These are phyloP conservation scores for Poa pratensis DNA, from an alignment of 176 grass and related monocot genomes.

Conservation along the genomic window DNA sequence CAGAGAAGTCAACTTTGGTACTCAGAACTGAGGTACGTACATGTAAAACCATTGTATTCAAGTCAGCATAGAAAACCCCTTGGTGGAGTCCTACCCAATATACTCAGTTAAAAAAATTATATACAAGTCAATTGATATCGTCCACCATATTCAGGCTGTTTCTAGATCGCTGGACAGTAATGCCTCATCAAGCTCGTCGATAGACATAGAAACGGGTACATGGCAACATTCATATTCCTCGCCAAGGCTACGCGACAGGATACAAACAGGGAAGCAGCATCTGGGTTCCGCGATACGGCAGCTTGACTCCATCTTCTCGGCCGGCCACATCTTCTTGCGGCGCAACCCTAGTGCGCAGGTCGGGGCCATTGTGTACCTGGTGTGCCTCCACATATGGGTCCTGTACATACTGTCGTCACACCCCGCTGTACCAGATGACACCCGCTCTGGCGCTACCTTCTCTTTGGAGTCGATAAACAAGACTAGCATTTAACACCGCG, in stretches of 20 bases:
- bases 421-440: conserved; percentile 43
- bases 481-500: conserved; percentile 26
- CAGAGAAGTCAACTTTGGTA: conserved; percentile 79
- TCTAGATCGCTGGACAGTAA: conserved; percentile 66
- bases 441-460: conserved; percentile 48
- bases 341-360: conserved; percentile 69
- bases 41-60: background rate
- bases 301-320: conserved; percentile 85
- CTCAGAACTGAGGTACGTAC: conserved; percentile 74
- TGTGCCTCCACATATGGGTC: conserved; percentile 84
- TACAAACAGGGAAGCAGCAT: conserved; percentile 57
- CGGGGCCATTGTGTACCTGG: conserved; percentile 61
- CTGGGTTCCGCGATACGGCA: conserved; percentile 69
- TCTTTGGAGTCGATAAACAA: conserved; percentile 69
- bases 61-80: background rate
- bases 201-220: conserved; percentile 69
- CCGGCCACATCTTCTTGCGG: conserved; percentile 70
- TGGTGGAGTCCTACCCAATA: background rate
- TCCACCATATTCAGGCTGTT: conserved; percentile 53
- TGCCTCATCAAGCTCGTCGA: conserved; percentile 39
- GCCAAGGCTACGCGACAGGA: conserved; percentile 53
- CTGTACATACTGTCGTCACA: conserved; percentile 77
- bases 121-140: background rate
- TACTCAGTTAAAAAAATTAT: conserved; percentile 3
- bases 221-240: conserved; percentile 48